A percentile compares a stretch with the other conserved stretches of the same genome.
Evolutionary conservation across 495 filamentous ascomycete genomes (phyloP).

Genomic region (Neurospora hispaniola): DNA sequence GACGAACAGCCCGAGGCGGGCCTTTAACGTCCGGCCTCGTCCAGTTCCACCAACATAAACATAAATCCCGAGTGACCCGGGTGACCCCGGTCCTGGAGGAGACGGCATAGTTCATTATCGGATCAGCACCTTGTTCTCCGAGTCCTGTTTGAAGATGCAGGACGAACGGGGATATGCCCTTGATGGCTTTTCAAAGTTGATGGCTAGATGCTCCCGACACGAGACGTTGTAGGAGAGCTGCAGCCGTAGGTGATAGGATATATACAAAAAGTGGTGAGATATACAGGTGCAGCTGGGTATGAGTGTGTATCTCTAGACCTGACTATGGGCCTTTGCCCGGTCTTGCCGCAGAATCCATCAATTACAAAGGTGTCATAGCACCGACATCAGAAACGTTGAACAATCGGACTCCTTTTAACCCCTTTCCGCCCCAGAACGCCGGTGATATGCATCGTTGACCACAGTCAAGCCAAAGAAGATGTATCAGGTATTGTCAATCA

Average conservation of each 20-base stretch:
- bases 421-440: neutral
- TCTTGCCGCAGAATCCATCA: neutral
- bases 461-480: slow-evolving; percentile 3
- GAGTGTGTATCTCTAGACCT: neutral
- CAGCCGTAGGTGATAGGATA: neutral
- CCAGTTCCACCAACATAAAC: neutral
- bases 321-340: neutral
- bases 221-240: neutral
- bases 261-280: neutral
- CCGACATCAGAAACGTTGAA: neutral
- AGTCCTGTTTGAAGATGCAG: neutral
- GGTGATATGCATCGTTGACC: slow-evolving; percentile 2
- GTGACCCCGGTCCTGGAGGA: neutral
- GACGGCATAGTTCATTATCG: neutral
- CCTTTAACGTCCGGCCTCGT: neutral
- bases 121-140: neutral
- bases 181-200: neutral
- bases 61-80: neutral
- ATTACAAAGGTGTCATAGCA: neutral
- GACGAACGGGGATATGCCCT: neutral
- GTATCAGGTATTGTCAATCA: neutral
- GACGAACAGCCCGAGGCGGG: neutral
- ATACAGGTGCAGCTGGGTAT: neutral
- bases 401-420: neutral
- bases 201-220: neutral